Percentiles rank a stretch among this genome's conserved stretches.
phyloP scores from a whole-genome alignment of 1,284 basidiomycete species.

The Paramarasmius palmivorus region DNA sequence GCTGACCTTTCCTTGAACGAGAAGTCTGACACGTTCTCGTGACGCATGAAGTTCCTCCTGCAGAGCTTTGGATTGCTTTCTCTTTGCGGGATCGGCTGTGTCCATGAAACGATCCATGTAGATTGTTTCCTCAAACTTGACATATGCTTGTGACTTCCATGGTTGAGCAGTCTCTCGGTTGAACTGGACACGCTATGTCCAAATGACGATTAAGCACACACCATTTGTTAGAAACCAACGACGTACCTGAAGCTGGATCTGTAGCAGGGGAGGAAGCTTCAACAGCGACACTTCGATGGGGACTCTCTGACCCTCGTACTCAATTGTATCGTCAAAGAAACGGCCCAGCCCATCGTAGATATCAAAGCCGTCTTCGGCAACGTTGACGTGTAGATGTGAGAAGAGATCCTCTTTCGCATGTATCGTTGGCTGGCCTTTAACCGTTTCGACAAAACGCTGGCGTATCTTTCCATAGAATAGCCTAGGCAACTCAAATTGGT shows the following conservation, averaged over 20 bases:
- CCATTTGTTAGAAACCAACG: not conserved
- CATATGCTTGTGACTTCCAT: constrained; percentile 95
- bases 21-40: constrained; percentile 64
- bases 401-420: constrained; percentile 91
- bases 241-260: constrained; percentile 90
- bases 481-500: constrained; percentile 37
- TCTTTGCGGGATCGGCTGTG: constrained; percentile 69
- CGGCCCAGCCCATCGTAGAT: constrained; percentile 92
- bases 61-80: constrained; percentile 66
- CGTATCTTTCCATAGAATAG: constrained; percentile 88
- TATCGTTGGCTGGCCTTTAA: constrained; percentile 55
- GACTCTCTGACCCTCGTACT: constrained; percentile 85
- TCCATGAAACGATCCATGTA: constrained; percentile 93
- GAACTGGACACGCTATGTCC: constrained; percentile 87
- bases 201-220: not conserved
- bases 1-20: constrained; percentile 77
- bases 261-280: constrained; percentile 86
- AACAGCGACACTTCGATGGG: constrained; percentile 88
- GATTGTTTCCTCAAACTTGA: constrained; percentile 86
- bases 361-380: constrained; percentile 83
- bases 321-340: constrained; percentile 91
- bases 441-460: constrained; percentile 65
- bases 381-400: constrained; percentile 92
- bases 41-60: constrained; percentile 64
- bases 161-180: constrained; percentile 87